These are phyloP conservation scores for Dissophora ornata DNA, from an alignment of 192 early-diverging fungal genomes.

Conservation along the genomic window DNA sequence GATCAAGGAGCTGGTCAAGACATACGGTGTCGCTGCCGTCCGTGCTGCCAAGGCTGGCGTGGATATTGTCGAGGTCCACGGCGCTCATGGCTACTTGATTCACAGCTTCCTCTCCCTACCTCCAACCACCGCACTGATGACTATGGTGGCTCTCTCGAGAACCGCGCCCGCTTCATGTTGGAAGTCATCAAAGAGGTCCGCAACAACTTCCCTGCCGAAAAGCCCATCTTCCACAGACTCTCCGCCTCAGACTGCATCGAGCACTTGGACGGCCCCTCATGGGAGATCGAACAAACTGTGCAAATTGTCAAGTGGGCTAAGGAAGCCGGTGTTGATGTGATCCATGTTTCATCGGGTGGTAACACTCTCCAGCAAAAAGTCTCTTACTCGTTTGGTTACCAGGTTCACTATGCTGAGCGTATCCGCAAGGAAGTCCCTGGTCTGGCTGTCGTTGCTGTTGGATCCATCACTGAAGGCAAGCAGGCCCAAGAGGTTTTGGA, in stretches of 20 bases:
- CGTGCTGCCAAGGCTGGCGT: conserved; percentile 86
- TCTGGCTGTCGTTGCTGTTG: conserved; percentile 74
- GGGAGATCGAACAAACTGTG: conserved; percentile 81
- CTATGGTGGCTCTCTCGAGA: conserved; percentile 94
- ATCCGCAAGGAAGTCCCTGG: conserved; percentile 71
- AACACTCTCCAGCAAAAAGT: conserved; percentile 67
- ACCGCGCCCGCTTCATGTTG: conserved; percentile 65
- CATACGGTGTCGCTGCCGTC: conserved; percentile 74
- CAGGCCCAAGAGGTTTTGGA: conserved; percentile 80
- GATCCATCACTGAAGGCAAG: conserved; percentile 72
- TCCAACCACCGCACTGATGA: conserved; percentile 89
- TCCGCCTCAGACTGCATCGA: conserved; percentile 80
- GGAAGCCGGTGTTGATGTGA: conserved; percentile 83
- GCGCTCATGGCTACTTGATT: conserved; percentile 91
- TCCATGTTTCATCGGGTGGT: conserved; percentile 89
- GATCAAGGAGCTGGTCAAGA: conserved; percentile 71
- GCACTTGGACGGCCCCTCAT: conserved; percentile 52
- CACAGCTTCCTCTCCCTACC: conserved; percentile 84
- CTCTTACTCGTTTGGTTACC: conserved; percentile 63
- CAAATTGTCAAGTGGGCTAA: conserved; percentile 68
- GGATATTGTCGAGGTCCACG: conserved; percentile 90
- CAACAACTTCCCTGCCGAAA: conserved; percentile 63
- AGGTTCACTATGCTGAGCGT: conserved; percentile 78
- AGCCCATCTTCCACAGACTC: conserved; percentile 86
- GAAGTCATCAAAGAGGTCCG: conserved; percentile 77